Base-by-base conservation (phyloP, 148 eudicot species). In the Pouteria glomerata region DNA sequence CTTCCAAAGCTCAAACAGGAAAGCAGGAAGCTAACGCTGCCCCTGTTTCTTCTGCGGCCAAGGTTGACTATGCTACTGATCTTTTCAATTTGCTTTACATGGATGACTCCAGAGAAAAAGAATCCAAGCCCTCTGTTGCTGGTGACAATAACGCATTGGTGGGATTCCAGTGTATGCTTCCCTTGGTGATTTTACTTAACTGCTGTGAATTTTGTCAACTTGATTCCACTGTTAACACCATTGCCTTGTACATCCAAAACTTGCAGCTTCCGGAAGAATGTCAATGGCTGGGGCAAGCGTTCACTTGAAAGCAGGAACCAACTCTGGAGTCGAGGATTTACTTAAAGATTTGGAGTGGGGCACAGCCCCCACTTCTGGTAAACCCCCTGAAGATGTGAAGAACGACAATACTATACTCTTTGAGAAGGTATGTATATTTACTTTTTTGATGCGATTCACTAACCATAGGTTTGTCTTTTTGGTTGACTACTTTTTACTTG, bases 1-100 rank as follows among this genome's bases (percentile, higher is more conserved):
- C 44, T 56, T 44, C 62, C 19, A 52, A 80, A 52, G 47, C 48
- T 24, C 57, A 75, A 75, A 44, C 74, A 12, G 29, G 33, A 61
- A 34, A 52, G 35, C 56, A 1, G 23, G 34, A 56, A 52, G 44
- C 47, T 73, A 47, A 64, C 57, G 12, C 62, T 39, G n/a, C 24
- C n/a, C 68, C 81, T 18, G 59, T 55, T 70, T 74, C 74, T 33
- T 56, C 79, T 39, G 34, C 76, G n/a, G 33, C 80, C 39, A 77
- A 82, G 73, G 77, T 69, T 69, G 85, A 87, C 79, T 81, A 82
- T 74, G 89, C 85, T 27, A 75, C 83, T 57, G 83, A 85, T 57
- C 85, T 84, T 48, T 87, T 79, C 81, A 79, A 70, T 73, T 72
- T 82, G 69, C 72, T 85, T 35, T 80, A 70, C 53, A 55, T 63